Evolutionary conservation across 176 grass and related monocot species (phyloP), one percentile per base, ranked within the genome.

Genomic region (Carex pumila): DNA sequence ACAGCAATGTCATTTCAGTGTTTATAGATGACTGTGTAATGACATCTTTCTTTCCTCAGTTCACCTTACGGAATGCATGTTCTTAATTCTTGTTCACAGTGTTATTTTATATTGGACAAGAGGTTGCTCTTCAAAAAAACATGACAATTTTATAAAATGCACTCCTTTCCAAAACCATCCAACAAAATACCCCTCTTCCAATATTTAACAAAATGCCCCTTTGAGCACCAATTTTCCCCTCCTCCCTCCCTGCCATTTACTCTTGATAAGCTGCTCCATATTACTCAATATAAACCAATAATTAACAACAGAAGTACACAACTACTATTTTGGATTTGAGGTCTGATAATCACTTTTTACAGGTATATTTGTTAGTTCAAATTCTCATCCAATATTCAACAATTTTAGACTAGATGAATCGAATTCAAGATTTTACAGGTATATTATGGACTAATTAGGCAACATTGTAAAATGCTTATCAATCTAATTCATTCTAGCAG

Each of bases 371-470:
- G 58, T 50, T 43, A 25, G 13, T 7, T 17, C 39, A 83, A 63
- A 18, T 55, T 55, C 18, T 83, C 61, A 68, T 83, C 39, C 43
- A 68, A 68, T 9, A 83, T 71, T 83, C 61, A 65, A 18, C 41
- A 54, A 68, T 83, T 36, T 21, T 30, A 83, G 80, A 83, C 67
- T 83, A 83, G 62, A 82, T 65, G 56, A 65, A 52, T 39, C 37
- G 6, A 39, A 6, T 39, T 39, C 37, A 6, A 39, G 37, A 39
- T 39, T 39, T 39, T 39, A 5, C 37, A 39, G 5, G 37, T 6
- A 36, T 36, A 39, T 39, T 39, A 13, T 30, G 34, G 45, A 52
- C 63, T 83, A 83, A 83, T 29, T 83, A 68, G 80, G 43, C 41
- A 65, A 83, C 21, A 30, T 83, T 15, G 54, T 50, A 67, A 31